Conservation (phyloP, 352 stramenopile species). For the Pilasporangium apinafurcum region DNA sequence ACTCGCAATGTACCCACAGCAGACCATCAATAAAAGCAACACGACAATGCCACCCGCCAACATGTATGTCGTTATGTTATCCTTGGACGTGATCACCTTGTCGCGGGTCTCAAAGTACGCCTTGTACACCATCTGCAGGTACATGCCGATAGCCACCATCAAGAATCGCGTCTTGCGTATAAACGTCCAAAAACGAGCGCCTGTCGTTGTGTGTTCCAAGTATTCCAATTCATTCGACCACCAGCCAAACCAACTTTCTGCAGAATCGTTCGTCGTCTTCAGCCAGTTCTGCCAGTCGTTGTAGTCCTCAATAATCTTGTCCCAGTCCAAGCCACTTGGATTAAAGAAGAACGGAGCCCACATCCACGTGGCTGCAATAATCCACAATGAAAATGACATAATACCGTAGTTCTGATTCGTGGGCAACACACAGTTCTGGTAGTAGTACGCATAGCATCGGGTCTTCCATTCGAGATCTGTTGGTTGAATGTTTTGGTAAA, state of each 20-base stretch:
- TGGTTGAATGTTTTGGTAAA: constrained; percentile 72
- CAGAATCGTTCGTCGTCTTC: constrained; percentile 77
- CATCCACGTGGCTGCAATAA: constrained; percentile 90
- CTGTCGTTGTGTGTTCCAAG: constrained; percentile 69
- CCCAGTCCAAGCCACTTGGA: constrained; percentile 96
- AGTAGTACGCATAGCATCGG: constrained; percentile 75
- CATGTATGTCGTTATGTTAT: constrained; percentile 57
- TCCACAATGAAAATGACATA: constrained; percentile 95
- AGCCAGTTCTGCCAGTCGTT: constrained; percentile 95
- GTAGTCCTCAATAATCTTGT: constrained; percentile 94
- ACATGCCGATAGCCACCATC: constrained; percentile 61
- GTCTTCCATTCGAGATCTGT: constrained; percentile 70
- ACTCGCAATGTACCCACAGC: constrained; percentile 79
- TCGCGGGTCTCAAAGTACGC: constrained; percentile 66
- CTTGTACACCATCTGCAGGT: constrained; percentile 78
- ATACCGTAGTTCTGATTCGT: constrained; percentile 97
- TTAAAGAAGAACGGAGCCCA: constrained; percentile 93
- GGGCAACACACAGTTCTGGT: constrained; percentile 89
- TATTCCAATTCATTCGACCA: constrained; percentile 81
- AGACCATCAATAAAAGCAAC: constrained; percentile 67
- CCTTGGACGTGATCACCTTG: constrained; percentile 40
- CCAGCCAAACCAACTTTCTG: constrained; percentile 85
- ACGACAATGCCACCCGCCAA: constrained; percentile 58
- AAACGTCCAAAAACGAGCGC: constrained; percentile 57
- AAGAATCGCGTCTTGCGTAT: constrained; percentile 81